phyloP scores from a whole-genome alignment of 192 early-diverging fungal species.

The Backusella tuberculispora region DNA sequence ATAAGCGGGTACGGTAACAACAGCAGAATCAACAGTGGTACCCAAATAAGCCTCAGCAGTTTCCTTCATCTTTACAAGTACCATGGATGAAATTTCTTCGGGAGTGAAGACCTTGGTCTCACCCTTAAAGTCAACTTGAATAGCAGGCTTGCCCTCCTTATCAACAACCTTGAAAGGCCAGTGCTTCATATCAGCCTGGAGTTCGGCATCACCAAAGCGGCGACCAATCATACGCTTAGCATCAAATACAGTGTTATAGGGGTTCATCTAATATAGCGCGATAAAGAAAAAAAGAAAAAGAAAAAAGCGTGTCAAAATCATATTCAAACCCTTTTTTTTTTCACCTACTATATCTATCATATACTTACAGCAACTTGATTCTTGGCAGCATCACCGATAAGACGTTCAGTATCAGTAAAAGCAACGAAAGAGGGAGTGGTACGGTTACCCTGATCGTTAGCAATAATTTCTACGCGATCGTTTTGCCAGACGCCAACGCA shows the following conservation, averaged over 20 bases:
- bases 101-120: conserved; percentile 95
- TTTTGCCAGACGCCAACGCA: conserved; percentile 77
- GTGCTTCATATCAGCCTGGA: conserved; percentile 99
- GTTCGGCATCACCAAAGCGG: conserved; percentile 84
- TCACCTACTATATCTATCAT: not conserved
- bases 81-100: conserved; percentile 95
- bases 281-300: not conserved
- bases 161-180: conserved; percentile 92
- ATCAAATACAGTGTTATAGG: conserved; percentile 96
- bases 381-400: conserved; percentile 98
- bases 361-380: conserved; percentile 82
- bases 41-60: conserved; percentile 86
- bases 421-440: conserved; percentile 98
- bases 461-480: conserved; percentile 87
- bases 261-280: conserved; percentile 71
- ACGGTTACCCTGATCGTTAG: conserved; percentile 99
- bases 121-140: conserved; percentile 94
- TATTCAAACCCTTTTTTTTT: not conserved
- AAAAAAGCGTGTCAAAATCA: not conserved
- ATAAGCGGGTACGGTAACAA: conserved; percentile 97
- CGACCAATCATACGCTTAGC: conserved; percentile 99
- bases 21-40: conserved; percentile 83
- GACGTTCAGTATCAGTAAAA: conserved; percentile 94
- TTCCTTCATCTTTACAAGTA: conserved; percentile 98
- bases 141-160: conserved; percentile 85